A percentile compares a stretch with the other conserved stretches of the same genome.
These are phyloP conservation scores for Bruguiera hainesii DNA, from an alignment of 441 rosid species.

Conservation along the genomic window DNA sequence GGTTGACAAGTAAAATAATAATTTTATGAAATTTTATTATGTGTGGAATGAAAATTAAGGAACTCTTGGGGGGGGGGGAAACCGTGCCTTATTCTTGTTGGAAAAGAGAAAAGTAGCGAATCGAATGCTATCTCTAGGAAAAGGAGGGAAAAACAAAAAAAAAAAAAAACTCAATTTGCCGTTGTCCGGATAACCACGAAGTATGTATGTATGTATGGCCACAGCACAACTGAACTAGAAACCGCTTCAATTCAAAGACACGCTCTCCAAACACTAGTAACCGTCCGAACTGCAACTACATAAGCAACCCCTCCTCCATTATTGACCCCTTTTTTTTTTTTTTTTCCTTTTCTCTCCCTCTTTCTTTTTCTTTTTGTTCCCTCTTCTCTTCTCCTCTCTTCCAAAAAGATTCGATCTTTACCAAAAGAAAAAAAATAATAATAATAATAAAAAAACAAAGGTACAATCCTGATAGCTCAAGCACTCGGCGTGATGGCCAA, in stretches of 20 bases:
- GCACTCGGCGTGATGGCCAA: conserved; percentile 22
- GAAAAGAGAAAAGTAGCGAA: too few species aligned
- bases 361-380: not conserved
- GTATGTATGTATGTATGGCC: not conserved
- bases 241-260: conserved; percentile 29
- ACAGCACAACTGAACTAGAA: conserved; percentile 14
- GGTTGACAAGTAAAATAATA: too few species aligned
- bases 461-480: not conserved
- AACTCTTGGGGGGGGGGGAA: too few species aligned
- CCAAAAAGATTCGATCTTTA: too few species aligned
- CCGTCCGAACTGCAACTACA: conserved; percentile 32
- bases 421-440: too few species aligned
- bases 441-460: not conserved
- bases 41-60: too few species aligned
- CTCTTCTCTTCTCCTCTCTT: not conserved
- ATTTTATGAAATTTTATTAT: too few species aligned
- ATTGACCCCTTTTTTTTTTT: conserved; percentile 22
- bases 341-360: too few species aligned
- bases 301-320: conserved; percentile 25
- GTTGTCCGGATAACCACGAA: not conserved
- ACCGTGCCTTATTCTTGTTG: too few species aligned
- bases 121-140: too few species aligned
- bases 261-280: conserved; percentile 17
- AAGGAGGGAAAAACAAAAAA: too few species aligned
- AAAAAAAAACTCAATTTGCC: not conserved